These are phyloP conservation scores for Endocalyx cinctus DNA, from an alignment of 2,329 filamentous ascomycete genomes.

Conservation along the genomic window DNA sequence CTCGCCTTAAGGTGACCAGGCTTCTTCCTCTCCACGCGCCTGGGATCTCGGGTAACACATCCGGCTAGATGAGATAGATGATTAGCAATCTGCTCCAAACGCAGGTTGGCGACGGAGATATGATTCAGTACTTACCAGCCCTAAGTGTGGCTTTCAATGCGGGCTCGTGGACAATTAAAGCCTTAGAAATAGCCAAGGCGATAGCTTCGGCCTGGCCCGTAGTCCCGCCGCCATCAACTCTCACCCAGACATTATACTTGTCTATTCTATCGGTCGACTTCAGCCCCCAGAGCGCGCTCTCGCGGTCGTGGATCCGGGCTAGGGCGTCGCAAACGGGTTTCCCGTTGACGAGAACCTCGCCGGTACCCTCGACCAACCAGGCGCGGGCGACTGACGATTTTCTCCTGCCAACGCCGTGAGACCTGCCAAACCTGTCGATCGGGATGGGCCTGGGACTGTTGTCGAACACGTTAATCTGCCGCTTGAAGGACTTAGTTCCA, in stretches of 20 bases:
- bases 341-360: conserved; percentile 85
- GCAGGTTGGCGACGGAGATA: conserved; percentile 3
- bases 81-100: conserved; percentile 35
- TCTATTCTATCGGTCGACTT: conserved; percentile 77
- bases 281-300: conserved; percentile 89
- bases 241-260: conserved; percentile 95
- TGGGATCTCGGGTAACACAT: conserved; percentile 83
- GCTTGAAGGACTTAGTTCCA: conserved; percentile 66
- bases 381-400: conserved; percentile 84
- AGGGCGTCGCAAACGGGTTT: conserved; percentile 80
- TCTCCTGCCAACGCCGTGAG: conserved; percentile 75
- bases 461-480: conserved; percentile 66
- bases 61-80: conserved; percentile 60
- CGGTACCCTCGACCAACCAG: conserved; percentile 87
- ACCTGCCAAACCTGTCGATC: conserved; percentile 73
- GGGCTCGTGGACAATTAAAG: conserved; percentile 85
- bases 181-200: conserved; percentile 84
- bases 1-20: conserved; percentile 91
- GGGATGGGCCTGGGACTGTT: conserved; percentile 58
- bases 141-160: conserved; percentile 81
- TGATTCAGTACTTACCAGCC: conserved; percentile 64
- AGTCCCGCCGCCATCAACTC: conserved; percentile 79
- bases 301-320: conserved; percentile 83
- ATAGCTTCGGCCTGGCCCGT: conserved; percentile 96
- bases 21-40: conserved; percentile 97